Evolutionary conservation across 2,329 filamentous ascomycete species (phyloP).

Genomic region (Penicillium brevicompactum): DNA sequence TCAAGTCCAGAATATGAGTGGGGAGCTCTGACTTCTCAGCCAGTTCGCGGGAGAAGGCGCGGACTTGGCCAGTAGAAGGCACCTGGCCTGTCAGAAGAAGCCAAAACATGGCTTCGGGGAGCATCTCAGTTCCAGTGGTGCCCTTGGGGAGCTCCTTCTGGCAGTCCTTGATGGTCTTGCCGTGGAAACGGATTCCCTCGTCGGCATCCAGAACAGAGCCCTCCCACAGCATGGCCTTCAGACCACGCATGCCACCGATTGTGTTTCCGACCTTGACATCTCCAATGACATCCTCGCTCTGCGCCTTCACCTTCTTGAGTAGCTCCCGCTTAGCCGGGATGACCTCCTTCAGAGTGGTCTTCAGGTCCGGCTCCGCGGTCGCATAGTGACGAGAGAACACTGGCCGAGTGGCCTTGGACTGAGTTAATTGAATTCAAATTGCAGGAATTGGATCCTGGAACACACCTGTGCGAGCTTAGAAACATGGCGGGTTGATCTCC

Average conservation of each 20-base stretch:
- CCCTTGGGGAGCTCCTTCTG: conserved; percentile 93
- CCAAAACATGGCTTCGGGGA: conserved; percentile 99
- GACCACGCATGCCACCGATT: conserved; percentile 93
- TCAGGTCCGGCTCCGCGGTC: conserved; percentile 82
- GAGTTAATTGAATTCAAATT: not conserved
- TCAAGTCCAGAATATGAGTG: conserved; percentile 79
- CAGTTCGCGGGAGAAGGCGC: conserved; percentile 79
- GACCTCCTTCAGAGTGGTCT: conserved; percentile 76
- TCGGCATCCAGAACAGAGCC: conserved; percentile 95
- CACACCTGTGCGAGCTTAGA: conserved; percentile 41
- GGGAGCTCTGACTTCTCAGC: conserved; percentile 85
- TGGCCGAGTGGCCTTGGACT: conserved; percentile 22
- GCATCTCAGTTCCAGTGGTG: conserved; percentile 86
- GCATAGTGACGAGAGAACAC: conserved; percentile 47
- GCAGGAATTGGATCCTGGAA: not conserved
- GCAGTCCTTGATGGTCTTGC: conserved; percentile 97
- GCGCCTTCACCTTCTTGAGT: conserved; percentile 87
- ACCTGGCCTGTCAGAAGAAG: conserved; percentile 91
- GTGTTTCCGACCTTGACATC: conserved; percentile 94
- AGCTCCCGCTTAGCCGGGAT: conserved; percentile 94
- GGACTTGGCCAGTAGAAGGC: conserved; percentile 78
- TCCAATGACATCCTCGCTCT: conserved; percentile 79
- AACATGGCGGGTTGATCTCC: conserved; percentile 42
- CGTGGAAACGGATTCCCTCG: conserved; percentile 97
- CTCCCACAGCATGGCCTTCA: conserved; percentile 99